Evolutionary conservation across 257 asterid species (phyloP).

Genomic region (Nicotiana otophora): DNA sequence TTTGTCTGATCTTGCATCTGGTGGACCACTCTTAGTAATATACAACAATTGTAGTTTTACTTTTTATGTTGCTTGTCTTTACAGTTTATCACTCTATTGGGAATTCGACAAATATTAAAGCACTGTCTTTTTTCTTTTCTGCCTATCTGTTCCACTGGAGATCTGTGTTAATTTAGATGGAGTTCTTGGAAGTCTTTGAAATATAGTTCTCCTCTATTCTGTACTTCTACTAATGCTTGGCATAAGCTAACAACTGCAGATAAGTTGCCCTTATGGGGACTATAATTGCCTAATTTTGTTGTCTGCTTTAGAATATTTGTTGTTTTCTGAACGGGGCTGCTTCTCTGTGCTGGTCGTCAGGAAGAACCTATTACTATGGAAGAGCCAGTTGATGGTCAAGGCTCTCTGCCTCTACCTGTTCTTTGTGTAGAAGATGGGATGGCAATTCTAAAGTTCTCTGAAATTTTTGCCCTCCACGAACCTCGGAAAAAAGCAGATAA

Average conservation of each 20-base stretch:
- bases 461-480: slow-evolving; percentile 77
- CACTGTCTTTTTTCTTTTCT: not conserved
- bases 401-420: slow-evolving; percentile 72
- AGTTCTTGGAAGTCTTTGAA: not conserved
- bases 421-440: slow-evolving; percentile 84
- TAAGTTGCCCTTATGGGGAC: not conserved
- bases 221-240: not conserved
- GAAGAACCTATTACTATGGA: slow-evolving; percentile 48
- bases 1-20: not conserved
- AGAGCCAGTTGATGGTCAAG: slow-evolving; percentile 39
- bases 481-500: slow-evolving; percentile 57
- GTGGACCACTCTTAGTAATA: not conserved
- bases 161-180: not conserved
- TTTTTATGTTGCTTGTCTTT: not conserved
- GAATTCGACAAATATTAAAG: not conserved
- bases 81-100: not conserved
- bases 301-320: slow-evolving; percentile 9
- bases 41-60: not conserved
- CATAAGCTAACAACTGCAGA: not conserved
- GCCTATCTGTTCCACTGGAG: not conserved
- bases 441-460: slow-evolving; percentile 84
- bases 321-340: slow-evolving; percentile 4
- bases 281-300: not conserved
- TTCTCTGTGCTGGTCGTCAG: slow-evolving; percentile 39
- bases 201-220: slow-evolving; percentile 1